Conservation (phyloP, 2,329 filamentous ascomycete genomes). For the Colletotrichum costaricense region DNA sequence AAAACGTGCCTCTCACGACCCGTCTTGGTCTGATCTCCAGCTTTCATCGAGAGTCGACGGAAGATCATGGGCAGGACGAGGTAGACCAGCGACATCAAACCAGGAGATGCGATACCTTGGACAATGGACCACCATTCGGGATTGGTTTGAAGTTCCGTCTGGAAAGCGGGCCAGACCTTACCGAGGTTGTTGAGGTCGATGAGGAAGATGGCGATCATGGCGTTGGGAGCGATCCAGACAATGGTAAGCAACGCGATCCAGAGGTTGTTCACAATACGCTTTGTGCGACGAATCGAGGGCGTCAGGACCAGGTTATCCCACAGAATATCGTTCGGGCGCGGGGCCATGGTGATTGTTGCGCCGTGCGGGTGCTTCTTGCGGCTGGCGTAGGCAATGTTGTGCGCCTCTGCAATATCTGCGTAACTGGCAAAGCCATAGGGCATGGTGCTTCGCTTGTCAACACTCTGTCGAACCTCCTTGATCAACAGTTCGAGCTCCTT, state of each 20-base stretch:
- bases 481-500: constrained; percentile 85
- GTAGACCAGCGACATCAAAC: constrained; percentile 88
- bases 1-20: constrained; percentile 92
- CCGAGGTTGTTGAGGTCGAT: constrained; percentile 87
- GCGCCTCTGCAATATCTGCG: constrained; percentile 86
- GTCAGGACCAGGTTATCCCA: constrained; percentile 91
- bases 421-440: constrained; percentile 96
- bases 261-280: constrained; percentile 81
- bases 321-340: constrained; percentile 90
- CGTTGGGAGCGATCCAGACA: constrained; percentile 91
- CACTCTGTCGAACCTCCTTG: constrained; percentile 80
- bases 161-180: constrained; percentile 81
- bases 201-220: constrained; percentile 92
- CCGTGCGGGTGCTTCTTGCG: constrained; percentile 85
- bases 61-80: constrained; percentile 91
- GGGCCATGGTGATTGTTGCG: constrained; percentile 81
- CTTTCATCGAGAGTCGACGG: constrained; percentile 83
- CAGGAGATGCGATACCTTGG: constrained; percentile 91
- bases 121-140: constrained; percentile 83
- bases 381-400: constrained; percentile 84
- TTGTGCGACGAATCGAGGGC: constrained; percentile 75
- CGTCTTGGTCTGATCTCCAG: constrained; percentile 92
- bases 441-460: constrained; percentile 90
- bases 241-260: constrained; percentile 87
- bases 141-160: constrained; percentile 70